Evolutionary conservation across 23 red algal genomes (phyloP), one percentile per base, ranked within the genome.

Genomic region (Gracilaria caudata): DNA sequence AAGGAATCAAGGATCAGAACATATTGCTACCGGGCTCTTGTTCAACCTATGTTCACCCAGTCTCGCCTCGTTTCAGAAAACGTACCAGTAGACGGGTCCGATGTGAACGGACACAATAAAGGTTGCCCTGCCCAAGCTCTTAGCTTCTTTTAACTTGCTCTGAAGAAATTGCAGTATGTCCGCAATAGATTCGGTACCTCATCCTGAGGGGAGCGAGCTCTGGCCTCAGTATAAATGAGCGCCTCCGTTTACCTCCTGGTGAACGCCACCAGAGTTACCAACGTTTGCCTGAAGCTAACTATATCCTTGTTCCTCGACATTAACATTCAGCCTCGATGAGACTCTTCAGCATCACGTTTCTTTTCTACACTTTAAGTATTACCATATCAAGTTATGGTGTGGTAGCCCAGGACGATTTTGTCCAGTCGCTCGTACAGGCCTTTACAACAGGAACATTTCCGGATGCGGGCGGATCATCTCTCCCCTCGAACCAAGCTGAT

Each of bases 331-430:
- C 12, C 32, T 7, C 7, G 0, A 66, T 66, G 61, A 66, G 61
- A 66, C 13, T 36, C 29, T 7, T 37, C 25, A 19, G 9, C 13
- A 17, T 25, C 29, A 17, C 61, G 3, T 25, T 30, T 35, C 19
- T 66, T 29, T 66, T 66, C 3, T 30, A 37, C 29, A 6, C 30
- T 66, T 35, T 66, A 30, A 16, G 8, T 0, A 66, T 66, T 66
- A 30, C 29, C 30, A 36, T 75, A 49, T 75, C 43, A 29, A 24
- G 39, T 5, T 24, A 34, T 38, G n/a, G 51, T n/a, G 77, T 33
- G 11, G 20, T 25, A 30, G 82, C 64, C 55, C 82, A 86, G 35
- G 38, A 37, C 20, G 82, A 86, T 49, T 86, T 86, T 68, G 82
- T 47, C 26, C 65, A 86, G 46, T 28, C 75, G 2, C 82, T 86